These are phyloP conservation scores for Xenoacremonium recifei DNA, from an alignment of 2,329 filamentous ascomycete genomes.

Conservation along the genomic window DNA sequence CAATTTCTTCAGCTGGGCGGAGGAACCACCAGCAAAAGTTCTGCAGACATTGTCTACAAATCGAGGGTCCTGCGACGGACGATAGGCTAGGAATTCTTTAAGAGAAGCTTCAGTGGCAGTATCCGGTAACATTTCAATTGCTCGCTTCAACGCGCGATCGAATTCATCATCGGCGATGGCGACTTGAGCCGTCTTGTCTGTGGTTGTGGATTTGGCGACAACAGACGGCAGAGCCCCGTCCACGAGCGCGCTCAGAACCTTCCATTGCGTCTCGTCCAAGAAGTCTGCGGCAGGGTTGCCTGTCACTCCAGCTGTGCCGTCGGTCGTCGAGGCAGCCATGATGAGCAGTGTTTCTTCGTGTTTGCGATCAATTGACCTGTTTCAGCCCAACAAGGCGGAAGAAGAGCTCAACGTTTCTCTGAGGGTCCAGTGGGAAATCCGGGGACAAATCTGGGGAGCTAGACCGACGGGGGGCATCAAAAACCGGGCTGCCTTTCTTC, in stretches of 20 bases:
- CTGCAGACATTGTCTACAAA: slow-evolving; percentile 52
- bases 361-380: too few relatives aligned
- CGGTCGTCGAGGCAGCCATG: too few relatives aligned
- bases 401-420: too few relatives aligned
- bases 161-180: slow-evolving; percentile 50
- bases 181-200: slow-evolving; percentile 41
- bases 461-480: too few relatives aligned
- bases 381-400: too few relatives aligned
- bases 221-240: slow-evolving; percentile 63
- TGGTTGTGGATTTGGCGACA: slow-evolving; percentile 37
- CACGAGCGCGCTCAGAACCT: slow-evolving; percentile 51
- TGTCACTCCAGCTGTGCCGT: too few relatives aligned
- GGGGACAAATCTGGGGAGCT: too few relatives aligned
- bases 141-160: slow-evolving; percentile 40
- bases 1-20: slow-evolving; percentile 33
- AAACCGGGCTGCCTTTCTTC: too few relatives aligned
- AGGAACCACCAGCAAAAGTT: slow-evolving; percentile 36
- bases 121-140: slow-evolving; percentile 34
- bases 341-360: too few relatives aligned
- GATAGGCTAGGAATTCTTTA: slow-evolving; percentile 51
- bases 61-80: slow-evolving; percentile 47
- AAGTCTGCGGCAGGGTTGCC: too few relatives aligned
- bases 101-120: slow-evolving; percentile 44
- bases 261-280: slow-evolving; percentile 52
- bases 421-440: too few relatives aligned